A percentile compares a stretch with the other conserved stretches of the same genome.
These are phyloP conservation scores for Elsinoe necatrix DNA, from an alignment of 2,329 filamentous ascomycete species.

Conservation along the genomic window DNA sequence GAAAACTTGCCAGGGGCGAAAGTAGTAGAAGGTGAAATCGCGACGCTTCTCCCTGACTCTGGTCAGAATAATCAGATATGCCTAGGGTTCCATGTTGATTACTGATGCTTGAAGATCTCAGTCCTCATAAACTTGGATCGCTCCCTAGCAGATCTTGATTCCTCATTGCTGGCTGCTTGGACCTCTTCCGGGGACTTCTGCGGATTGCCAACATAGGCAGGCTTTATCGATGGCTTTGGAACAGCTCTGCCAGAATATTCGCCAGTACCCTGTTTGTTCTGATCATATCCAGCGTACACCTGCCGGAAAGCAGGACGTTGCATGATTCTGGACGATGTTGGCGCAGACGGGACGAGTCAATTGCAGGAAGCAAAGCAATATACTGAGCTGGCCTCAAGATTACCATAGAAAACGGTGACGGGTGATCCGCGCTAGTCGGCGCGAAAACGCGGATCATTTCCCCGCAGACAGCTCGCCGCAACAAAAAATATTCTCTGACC, in stretches of 20 bases:
- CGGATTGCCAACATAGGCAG: background rate
- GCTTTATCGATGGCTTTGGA: background rate
- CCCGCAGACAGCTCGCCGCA: background rate
- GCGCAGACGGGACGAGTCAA: background rate
- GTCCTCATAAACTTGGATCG: constrained; percentile 9
- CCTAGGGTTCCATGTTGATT: background rate
- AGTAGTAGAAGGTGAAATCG: constrained; percentile 11
- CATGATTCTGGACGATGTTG: background rate
- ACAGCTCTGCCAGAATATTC: background rate
- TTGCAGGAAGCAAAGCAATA: background rate
- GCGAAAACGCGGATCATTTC: background rate
- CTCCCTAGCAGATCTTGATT: constrained; percentile 9
- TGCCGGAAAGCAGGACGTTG: constrained; percentile 7
- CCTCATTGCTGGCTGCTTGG: constrained; percentile 10
- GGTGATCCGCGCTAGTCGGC: constrained; percentile 7
- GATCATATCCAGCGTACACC: background rate
- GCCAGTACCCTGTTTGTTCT: background rate
- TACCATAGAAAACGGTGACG: background rate
- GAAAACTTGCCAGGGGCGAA: constrained; percentile 12
- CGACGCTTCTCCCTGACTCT: constrained; percentile 8
- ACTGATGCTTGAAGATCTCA: constrained; percentile 7
- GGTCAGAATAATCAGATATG: background rate
- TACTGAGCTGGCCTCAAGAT: constrained; percentile 4
- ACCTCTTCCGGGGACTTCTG: constrained; percentile 7
- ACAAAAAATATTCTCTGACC: background rate